Base-by-base conservation (phyloP, 2,329 filamentous ascomycete species). In the Alternaria brassicicola region DNA sequence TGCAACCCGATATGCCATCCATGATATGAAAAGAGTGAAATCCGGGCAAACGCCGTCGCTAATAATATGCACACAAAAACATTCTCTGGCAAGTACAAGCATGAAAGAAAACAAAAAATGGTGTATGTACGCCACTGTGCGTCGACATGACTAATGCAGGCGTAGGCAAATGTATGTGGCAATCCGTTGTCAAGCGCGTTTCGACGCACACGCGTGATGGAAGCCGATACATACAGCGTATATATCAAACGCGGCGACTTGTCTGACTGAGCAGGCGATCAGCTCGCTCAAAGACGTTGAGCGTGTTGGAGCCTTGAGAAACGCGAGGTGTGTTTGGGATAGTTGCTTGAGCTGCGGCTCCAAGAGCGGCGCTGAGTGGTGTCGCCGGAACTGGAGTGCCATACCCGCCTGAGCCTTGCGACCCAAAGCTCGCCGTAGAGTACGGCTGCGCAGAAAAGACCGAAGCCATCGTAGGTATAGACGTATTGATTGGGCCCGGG, bases 301-400 rank as follows among this genome's bases (percentile, higher is more conserved):
- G 71, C 3, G 68, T 70, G 35, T 65, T 70, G 10, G 68, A 68
- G 5, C 62, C 61, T 12, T 67, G 67, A 3, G 66, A 62, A 26
- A 70, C 66, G 33, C 70, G 71, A 23, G 73, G 74, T 13, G 73
- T 77, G 49, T 91, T 91, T 4, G 92, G 90, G 10, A 97, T 89
- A 0, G 92, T 97, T 1, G 93, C 93, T 77, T 96, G 93, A 53
- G 93, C 91, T 19, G 93, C 93, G 6, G 93, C 92, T 0, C 93
- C 94, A 5, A 97, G 83, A 1, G 93, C 93, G 15, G 93, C 93
- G 68, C 91, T 95, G 61, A 97, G 85, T 7, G 94, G 93, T 1
- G 93, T 97, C 70, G 95, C 92, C 8, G 93, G 93, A 35, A 93
- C 79, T 10, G 85, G 82, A 9, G 84, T 80, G 21, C 83, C 81